A percentile compares a stretch with the other conserved stretches of the same genome.
These are phyloP conservation scores for Ustilago hordei DNA, from an alignment of 1,284 basidiomycete genomes.

Conservation along the genomic window DNA sequence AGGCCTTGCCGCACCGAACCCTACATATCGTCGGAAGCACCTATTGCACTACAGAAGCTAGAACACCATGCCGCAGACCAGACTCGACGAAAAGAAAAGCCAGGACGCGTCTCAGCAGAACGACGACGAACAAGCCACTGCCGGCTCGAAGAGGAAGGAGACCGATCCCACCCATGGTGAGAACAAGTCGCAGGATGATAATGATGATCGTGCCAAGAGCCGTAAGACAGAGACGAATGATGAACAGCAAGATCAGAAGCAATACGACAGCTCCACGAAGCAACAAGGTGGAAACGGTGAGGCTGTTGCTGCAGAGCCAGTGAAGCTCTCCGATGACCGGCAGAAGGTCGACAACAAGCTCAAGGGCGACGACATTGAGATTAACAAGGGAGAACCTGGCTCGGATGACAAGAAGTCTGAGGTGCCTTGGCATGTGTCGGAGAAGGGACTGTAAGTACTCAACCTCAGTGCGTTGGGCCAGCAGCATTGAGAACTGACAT, in stretches of 20 bases:
- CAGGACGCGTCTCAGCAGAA: neutral
- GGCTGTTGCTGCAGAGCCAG: neutral
- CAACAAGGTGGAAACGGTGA: neutral
- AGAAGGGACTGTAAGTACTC: constrained; percentile 35
- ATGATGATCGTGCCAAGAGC: constrained; percentile 16
- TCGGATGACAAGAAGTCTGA: constrained; percentile 13
- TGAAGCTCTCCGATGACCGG: constrained; percentile 19
- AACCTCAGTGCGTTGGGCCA: neutral
- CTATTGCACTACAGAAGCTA: neutral
- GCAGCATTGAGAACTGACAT: neutral
- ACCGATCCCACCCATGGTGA: constrained; percentile 7
- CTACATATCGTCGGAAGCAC: neutral
- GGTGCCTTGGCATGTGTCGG: constrained; percentile 39
- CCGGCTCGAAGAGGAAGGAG: constrained; percentile 27
- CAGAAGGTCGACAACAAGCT: constrained; percentile 29
- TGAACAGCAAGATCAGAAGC: constrained; percentile 1
- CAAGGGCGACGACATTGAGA: constrained; percentile 34
- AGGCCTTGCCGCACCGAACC: neutral
- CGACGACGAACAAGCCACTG: neutral
- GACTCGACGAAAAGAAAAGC: constrained; percentile 17
- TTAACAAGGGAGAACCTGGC: constrained; percentile 3
- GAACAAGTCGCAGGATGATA: neutral
- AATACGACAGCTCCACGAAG: neutral
- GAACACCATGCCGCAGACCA: constrained; percentile 22
- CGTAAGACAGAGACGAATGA: constrained; percentile 18